phyloP scores from a whole-genome alignment of 768 basidiomycete species.

The Kwoniella shandongensis region DNA sequence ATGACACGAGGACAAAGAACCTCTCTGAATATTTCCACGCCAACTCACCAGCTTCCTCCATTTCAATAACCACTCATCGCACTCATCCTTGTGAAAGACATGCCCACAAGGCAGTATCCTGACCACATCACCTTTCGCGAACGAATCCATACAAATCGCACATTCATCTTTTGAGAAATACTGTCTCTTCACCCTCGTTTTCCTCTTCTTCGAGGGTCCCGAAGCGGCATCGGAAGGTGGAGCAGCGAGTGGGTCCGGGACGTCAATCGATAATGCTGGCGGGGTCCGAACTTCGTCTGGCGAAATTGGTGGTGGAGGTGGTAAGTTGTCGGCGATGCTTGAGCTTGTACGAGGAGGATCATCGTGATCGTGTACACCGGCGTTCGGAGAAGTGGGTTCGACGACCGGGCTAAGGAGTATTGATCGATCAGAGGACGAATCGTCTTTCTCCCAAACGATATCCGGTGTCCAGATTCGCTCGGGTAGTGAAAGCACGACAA shows the following conservation, averaged over 20 bases:
- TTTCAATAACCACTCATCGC: slow-evolving; percentile 88
- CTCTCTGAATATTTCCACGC: too few relatives aligned
- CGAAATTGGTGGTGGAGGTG: slow-evolving; percentile 33
- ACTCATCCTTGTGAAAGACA: slow-evolving; percentile 86
- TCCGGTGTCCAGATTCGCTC: slow-evolving; percentile 53
- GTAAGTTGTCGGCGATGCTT: not conserved
- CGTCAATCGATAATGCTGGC: slow-evolving; percentile 7
- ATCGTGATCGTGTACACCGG: not conserved
- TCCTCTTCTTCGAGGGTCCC: slow-evolving; percentile 14
- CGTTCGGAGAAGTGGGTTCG: too few relatives aligned
- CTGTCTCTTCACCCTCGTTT: slow-evolving; percentile 56
- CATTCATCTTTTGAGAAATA: slow-evolving; percentile 82
- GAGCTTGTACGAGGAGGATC: not conserved
- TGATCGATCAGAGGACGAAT: slow-evolving; percentile 24
- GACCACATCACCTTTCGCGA: slow-evolving; percentile 81
- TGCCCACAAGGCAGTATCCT: slow-evolving; percentile 91
- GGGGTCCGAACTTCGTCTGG: slow-evolving; percentile 25
- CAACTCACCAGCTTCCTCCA: slow-evolving; percentile 84
- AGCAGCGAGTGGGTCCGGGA: slow-evolving; percentile 2
- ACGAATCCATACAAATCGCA: slow-evolving; percentile 87
- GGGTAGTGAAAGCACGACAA: slow-evolving; percentile 49
- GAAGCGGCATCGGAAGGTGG: not conserved
- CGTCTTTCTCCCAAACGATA: slow-evolving; percentile 53
- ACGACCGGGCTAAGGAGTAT: not conserved
- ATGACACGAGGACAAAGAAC: not conserved